Evolutionary conservation across 768 basidiomycete genomes (phyloP), one percentile per base, ranked within the genome.

Genomic region (Favolaschia claudopus): DNA sequence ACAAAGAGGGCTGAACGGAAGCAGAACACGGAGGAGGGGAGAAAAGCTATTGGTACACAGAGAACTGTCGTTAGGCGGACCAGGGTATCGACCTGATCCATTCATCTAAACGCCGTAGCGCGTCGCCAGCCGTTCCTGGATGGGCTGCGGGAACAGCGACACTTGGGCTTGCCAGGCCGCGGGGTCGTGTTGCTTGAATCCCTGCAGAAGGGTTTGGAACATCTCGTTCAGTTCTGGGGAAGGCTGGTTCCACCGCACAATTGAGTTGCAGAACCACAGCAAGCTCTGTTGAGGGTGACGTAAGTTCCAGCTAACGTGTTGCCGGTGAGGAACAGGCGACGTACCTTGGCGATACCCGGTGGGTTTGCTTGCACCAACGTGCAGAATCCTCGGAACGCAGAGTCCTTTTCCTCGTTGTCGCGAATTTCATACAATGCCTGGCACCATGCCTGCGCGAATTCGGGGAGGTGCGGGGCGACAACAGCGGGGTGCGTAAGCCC

Each of bases 341-440:
- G 60, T 54, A 92, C 95, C 86, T 95, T 95, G 38, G 93, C 86
- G 58, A 98, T 93, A 3, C 96, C 97, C 60, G 86, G 86, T 17
- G 97, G 97, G 72, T 99, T 99, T 28, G 87, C 87, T 74, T 96
- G 93, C 59, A 99, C 94, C 33, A 98, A 88, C 27, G 93, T 93
- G 75, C 97, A 99, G 67, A 99, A 86, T 2, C 97, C 97, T 55
- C 96, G 85, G 87, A 99, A 99, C 7, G 97, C 97, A 20, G 95
- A 98, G 69, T 98, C 97, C 77, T 99, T 99, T 80, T 99, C 97
- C 67, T 99, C 96, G 69, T 99, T 99, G 69, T 99, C 97, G 63
- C 97, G 89, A 73, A 99, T 99, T 75, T 99, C 97, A 71, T 95
- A 95, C 51, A 99, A 78, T 7, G 96, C 95, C 67, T 93, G 92